A percentile compares a stretch with the other conserved stretches of the same genome.
Conservation (phyloP, 2,329 filamentous ascomycete species). For the Aspergillus quadrilineatus region DNA sequence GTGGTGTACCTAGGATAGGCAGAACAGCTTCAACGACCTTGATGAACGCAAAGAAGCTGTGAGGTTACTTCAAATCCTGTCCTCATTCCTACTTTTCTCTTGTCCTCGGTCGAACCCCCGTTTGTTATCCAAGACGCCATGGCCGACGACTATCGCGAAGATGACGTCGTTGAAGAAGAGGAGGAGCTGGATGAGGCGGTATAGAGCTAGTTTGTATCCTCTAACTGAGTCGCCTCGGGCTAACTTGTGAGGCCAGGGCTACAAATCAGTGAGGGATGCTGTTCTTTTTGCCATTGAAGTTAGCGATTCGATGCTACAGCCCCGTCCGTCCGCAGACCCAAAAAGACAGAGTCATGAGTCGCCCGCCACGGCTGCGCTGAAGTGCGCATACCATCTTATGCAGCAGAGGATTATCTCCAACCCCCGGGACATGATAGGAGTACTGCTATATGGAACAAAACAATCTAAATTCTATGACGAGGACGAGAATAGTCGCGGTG, state of each 20-base stretch:
- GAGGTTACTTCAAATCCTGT: too few species aligned
- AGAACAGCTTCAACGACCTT: constrained; percentile 4
- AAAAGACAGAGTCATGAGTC: constrained; percentile 79
- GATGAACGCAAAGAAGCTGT: not conserved
- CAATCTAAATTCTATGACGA: constrained; percentile 75
- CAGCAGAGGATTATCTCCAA: constrained; percentile 97
- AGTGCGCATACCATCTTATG: constrained; percentile 94
- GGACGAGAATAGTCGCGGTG: constrained; percentile 56
- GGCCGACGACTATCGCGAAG: constrained; percentile 42
- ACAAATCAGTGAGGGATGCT: constrained; percentile 94
- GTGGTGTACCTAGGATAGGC: constrained; percentile 22
- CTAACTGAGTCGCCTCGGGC: not conserved
- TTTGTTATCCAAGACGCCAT: constrained; percentile 21
- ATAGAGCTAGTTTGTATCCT: constrained; percentile 14
- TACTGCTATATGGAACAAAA: constrained; percentile 86
- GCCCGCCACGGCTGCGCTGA: constrained; percentile 77
- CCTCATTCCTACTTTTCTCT: too few species aligned
- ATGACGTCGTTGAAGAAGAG: constrained; percentile 46
- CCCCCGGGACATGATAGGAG: constrained; percentile 95
- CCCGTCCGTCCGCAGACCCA: constrained; percentile 61
- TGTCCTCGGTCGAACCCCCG: too few species aligned
- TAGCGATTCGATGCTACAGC: constrained; percentile 78
- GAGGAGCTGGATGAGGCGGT: constrained; percentile 49
- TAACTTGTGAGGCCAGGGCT: constrained; percentile 60
- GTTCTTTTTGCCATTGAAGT: constrained; percentile 94